A percentile compares a stretch with the other conserved stretches of the same genome.
phyloP scores from a whole-genome alignment of 371 early-diverging fungal species.

The Haplosporangium sp. region DNA sequence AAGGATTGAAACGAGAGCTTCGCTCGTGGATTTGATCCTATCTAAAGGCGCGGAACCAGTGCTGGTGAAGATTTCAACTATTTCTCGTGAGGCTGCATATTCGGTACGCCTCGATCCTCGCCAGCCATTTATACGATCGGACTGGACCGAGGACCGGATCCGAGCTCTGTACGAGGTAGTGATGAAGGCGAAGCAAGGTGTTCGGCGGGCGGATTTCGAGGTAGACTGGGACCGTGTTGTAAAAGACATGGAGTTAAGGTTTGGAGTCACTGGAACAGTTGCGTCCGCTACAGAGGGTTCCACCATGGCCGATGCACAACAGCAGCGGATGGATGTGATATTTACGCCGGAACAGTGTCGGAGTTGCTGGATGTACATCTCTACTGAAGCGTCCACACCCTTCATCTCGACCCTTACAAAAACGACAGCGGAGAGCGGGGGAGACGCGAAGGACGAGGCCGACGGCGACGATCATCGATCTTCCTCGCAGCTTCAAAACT shows the following conservation, averaged over 20 bases:
- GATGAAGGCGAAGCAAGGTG: slow-evolving; percentile 32
- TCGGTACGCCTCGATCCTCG: slow-evolving; percentile 9
- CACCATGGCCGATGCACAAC: not conserved
- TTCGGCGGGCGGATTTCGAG: slow-evolving; percentile 23
- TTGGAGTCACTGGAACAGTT: not conserved
- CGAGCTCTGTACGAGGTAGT: slow-evolving; percentile 21
- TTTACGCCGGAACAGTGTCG: slow-evolving; percentile 29
- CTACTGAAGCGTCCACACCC: not conserved
- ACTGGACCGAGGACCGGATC: slow-evolving; percentile 31
- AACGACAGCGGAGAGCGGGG: not conserved
- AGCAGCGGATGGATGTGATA: not conserved
- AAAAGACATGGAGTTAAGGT: slow-evolving; percentile 8
- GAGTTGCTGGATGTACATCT: slow-evolving; percentile 32
- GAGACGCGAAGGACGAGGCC: not conserved
- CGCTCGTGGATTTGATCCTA: slow-evolving; percentile 8
- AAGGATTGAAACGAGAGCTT: not conserved
- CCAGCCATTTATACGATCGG: slow-evolving; percentile 27
- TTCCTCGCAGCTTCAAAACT: slow-evolving; percentile 6
- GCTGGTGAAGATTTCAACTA: slow-evolving; percentile 12
- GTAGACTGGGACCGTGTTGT: slow-evolving; percentile 34
- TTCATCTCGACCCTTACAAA: not conserved
- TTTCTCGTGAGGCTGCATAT: not conserved
- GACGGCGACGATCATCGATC: not conserved
- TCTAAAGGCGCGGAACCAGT: slow-evolving; percentile 17
- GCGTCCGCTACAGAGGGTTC: not conserved